Percentiles rank a stretch among this genome's conserved stretches.
Evolutionary conservation across 75 land plant genomes (phyloP).

Genomic region (Pinus albicaulis): DNA sequence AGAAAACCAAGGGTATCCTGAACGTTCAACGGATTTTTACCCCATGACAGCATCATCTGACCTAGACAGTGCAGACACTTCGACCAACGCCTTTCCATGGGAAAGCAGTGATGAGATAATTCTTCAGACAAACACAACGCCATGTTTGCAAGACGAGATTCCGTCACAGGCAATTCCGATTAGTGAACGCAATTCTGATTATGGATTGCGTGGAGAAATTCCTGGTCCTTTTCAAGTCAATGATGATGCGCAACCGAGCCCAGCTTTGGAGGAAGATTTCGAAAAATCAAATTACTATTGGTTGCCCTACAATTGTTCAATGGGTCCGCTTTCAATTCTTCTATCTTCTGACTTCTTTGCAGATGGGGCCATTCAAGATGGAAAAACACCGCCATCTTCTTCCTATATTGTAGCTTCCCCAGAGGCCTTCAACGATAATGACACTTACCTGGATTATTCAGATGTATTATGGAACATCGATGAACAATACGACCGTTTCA

Average conservation of each 20-base stretch:
- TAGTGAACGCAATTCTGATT: no score
- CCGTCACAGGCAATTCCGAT: no score
- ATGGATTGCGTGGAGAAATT: no score
- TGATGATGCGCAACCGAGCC: no score
- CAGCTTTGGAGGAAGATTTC: not conserved
- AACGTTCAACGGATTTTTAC: not conserved
- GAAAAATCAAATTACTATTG: not conserved
- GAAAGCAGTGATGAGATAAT: not conserved
- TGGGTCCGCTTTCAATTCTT: not conserved
- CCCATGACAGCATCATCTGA: no score
- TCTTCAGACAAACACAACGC: no score
- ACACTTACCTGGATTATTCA: not conserved
- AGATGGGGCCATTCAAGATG: not conserved
- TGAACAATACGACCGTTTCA: no score
- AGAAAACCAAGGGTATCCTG: not conserved
- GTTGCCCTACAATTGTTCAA: not conserved
- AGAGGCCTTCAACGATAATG: not conserved
- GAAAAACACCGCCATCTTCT: not conserved
- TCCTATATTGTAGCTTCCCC: not conserved
- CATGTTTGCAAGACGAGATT: no score
- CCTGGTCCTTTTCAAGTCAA: no score
- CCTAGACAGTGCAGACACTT: not conserved
- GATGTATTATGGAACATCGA: not conserved
- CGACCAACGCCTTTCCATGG: not conserved
- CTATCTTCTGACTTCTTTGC: not conserved